Evolutionary conservation across 257 asterid genomes (phyloP), one percentile per base, ranked within the genome.

Genomic region (Scutellaria minor): DNA sequence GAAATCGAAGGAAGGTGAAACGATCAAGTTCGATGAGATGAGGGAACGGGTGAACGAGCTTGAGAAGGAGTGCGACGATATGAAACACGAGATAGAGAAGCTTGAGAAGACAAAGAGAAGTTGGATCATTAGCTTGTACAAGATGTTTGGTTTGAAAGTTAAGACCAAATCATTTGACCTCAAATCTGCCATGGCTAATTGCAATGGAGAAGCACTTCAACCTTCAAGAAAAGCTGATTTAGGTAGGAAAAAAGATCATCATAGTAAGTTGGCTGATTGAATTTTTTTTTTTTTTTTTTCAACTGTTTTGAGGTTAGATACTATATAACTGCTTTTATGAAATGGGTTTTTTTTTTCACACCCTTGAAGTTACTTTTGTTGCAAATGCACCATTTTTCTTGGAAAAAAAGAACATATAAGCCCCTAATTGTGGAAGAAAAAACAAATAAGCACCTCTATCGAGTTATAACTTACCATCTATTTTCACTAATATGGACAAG

Each of bases 1-100:
- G 27, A 69, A 42, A 54, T 37, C 81, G 0, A 46, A 10, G 11
- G 66, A 31, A 13, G 71, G 58, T 2, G 71, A 50, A 6, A 66
- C 18, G 13, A 12, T 65, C 24, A 61, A 70, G 9, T 35, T 79
- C 47, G 54, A 75, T 31, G 85, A 80, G 27, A 81, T 84, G 83
- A 77, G 50, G 72, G 85, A 68, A 3, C 75, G 86, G 1, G 85
- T 82, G 58, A 24, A 46, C 8, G 73, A 77, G 67, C 83, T 84
- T 3, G 89, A 84, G 56, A 77, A 80, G 71, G 82, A 84, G 68
- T 84, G 86, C 14, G 80, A 66, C 50, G 56, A 66, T 24, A 79
- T 84, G 78, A 82, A 82, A 51, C 57, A 64, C 5, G 89, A 84
- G 75, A 77, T 84, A 6, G 81, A 72, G 75, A 79, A 77, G 85